Base-by-base conservation (phyloP, 257 asterid genomes). In the Solanum piurae region DNA sequence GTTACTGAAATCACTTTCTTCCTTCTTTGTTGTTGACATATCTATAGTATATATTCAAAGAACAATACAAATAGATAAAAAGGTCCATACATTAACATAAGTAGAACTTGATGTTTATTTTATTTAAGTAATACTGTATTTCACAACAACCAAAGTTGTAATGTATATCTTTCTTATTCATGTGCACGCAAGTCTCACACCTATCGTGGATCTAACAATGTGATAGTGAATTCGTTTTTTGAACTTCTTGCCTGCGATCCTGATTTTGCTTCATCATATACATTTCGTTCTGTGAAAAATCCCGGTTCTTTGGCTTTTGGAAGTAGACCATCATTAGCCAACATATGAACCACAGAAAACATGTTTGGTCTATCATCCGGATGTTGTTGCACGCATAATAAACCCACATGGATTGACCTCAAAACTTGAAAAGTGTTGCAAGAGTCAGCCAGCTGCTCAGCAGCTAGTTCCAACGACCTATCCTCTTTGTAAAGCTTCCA, bases 401-500 rank as follows among this genome's bases (percentile, higher is more conserved):
- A 23, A 5, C 75, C 86, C 46, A 84, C 86, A 20, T 84, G 76
- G 37, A 84, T 84, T 84, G 58, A 84, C 49, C 75, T 36, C 37
- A 84, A 66, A 60, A 84, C 33, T 84, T 36, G 75, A 84, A 14
- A 9, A 4, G 62, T 16, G 64, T 60, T 1, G 12, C 9, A 25
- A 33, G 76, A 14, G 23, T 84, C 58, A 84, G 33, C 49, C n/a
- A 84, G 37, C 12, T 60, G 86, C 9, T 84, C 86, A 7, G 37
- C 75, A 13, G 25, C 20, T 21, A 84, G 76, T 84, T 84, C 52
- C 12, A 58, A 6, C 0, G 76, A 60, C 9, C 34, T 60, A 60
- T 40, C 76, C 2, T 84, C 86, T 84, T 66, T 84, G n/a, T 84
- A 60, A 84, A 84, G 86, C 76, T 84, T 84, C 86, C 86, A 84